Base-by-base conservation (phyloP, 495 filamentous ascomycete genomes). In the Penicillium cosmopolitanum region DNA sequence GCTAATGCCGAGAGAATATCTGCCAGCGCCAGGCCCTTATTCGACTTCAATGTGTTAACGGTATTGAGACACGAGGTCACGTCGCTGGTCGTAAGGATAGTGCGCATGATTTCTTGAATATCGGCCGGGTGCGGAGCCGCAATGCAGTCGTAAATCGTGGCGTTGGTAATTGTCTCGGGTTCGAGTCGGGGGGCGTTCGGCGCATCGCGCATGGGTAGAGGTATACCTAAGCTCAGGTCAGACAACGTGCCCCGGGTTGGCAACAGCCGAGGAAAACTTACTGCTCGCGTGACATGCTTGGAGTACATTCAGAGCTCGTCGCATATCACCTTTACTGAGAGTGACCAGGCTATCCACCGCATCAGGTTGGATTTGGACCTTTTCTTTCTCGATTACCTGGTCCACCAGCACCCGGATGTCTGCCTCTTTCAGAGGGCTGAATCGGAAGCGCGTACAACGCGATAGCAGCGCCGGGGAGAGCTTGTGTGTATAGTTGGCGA, bases 401-500 rank as follows among this genome's bases (percentile, higher is more conserved):
- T 98, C 93, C 8, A 98, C 91, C 34, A 98, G 72, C 0, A 78
- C 78, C 51, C 89, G 78, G 55, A 99, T 96, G 69, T 97, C 95
- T 5, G 66, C 72, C 58, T 96, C 90, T 67, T 96, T 96, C 34
- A 99, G 76, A 25, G 95, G 95, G 61, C 90, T 94, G 75, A 99
- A 99, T 19, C 95, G 82, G 77, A 99, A 99, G 38, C 95, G 81
- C 3, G 95, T 98, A 75, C 95, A 99, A 61, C 95, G 81, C 33
- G 93, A 97, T 16, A 99, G 83, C 8, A 99, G 80, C 0, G 95
- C 95, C 0, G 95, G 93, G 6, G 91, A 93, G n/a, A 99, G 86
- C 73, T 98, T 99, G 77, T 99, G 95, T 33, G 95, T 96, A 72
- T 99, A 99, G 74, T 99, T 99, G 64, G 96, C 96, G 57, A 99